A percentile compares a stretch with the other conserved stretches of the same genome.
These are phyloP conservation scores for Amoebophrya sp. DNA, from an alignment of 169 alveolate genomes.

Conservation along the genomic window DNA sequence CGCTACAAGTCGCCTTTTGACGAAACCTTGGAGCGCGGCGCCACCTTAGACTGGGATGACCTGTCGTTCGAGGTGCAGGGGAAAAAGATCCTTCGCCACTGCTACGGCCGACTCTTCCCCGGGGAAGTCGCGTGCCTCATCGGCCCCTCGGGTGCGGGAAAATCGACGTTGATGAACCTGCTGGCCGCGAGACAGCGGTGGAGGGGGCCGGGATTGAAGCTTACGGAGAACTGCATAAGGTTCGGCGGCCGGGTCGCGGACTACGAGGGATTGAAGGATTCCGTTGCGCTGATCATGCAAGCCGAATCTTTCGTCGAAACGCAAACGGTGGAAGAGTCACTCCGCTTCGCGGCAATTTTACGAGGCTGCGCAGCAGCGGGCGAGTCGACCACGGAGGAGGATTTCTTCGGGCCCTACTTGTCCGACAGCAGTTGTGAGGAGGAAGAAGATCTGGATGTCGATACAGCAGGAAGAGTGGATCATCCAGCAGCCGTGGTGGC, in stretches of 20 bases:
- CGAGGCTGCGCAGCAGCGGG: neutral
- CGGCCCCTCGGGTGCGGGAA: neutral
- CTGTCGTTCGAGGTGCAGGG: neutral
- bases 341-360: neutral
- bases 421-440: too few relatives aligned
- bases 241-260: neutral
- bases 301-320: neutral
- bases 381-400: too few relatives aligned
- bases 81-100: neutral
- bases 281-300: conserved; percentile 17
- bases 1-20: neutral
- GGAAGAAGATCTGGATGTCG: too few relatives aligned
- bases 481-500: too few relatives aligned
- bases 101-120: neutral
- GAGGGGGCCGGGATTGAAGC: neutral
- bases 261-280: neutral
- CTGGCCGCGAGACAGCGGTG: neutral
- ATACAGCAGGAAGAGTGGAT: too few relatives aligned
- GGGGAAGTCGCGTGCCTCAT: neutral
- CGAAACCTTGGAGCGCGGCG: neutral
- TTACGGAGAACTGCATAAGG: neutral
- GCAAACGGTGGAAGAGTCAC: neutral
- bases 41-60: neutral
- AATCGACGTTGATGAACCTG: neutral
- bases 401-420: too few relatives aligned